Conservation (phyloP, 441 rosid species). For the Dalechampia spathulata region DNA sequence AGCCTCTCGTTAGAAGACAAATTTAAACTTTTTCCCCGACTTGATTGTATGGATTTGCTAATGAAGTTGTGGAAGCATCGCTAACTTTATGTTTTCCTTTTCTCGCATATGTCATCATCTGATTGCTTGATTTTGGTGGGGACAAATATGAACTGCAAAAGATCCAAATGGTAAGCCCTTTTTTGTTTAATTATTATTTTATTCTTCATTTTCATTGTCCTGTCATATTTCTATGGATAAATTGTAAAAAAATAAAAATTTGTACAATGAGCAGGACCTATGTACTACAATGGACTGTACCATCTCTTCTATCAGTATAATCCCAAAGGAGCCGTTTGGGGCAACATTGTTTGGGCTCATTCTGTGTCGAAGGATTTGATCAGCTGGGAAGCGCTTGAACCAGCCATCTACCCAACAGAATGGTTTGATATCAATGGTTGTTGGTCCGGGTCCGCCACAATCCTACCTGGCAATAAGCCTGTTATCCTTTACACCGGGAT, state of each 20-base stretch:
- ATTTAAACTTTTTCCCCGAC: too few relatives aligned
- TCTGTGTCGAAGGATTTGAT: constrained; percentile 73
- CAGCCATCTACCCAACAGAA: constrained; percentile 59
- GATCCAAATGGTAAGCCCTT: constrained; percentile 68
- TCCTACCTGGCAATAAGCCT: constrained; percentile 51
- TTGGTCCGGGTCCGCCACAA: constrained; percentile 88
- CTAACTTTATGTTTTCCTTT: constrained; percentile 8
- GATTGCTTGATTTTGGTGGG: too few relatives aligned
- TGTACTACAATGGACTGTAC: constrained; percentile 74
- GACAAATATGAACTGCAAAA: constrained; percentile 18
- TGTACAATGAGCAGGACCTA: constrained; percentile 37
- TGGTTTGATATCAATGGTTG: constrained; percentile 64
- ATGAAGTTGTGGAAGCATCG: not conserved
- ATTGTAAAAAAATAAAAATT: not conserved
- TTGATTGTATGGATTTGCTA: too few relatives aligned
- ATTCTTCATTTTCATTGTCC: not conserved
- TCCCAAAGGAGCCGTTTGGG: constrained; percentile 93
- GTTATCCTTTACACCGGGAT: constrained; percentile 71
- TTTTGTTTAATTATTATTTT: not conserved
- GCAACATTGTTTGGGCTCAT: constrained; percentile 94
- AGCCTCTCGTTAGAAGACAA: too few relatives aligned
- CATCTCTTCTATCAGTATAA: too few relatives aligned
- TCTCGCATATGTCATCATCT: not conserved
- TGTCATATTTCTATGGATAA: not conserved
- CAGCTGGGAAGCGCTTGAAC: constrained; percentile 64